Evolutionary conservation across 805 yeast genomes (phyloP), one percentile per base, ranked within the genome.

Genomic region (Candida incommunis): DNA sequence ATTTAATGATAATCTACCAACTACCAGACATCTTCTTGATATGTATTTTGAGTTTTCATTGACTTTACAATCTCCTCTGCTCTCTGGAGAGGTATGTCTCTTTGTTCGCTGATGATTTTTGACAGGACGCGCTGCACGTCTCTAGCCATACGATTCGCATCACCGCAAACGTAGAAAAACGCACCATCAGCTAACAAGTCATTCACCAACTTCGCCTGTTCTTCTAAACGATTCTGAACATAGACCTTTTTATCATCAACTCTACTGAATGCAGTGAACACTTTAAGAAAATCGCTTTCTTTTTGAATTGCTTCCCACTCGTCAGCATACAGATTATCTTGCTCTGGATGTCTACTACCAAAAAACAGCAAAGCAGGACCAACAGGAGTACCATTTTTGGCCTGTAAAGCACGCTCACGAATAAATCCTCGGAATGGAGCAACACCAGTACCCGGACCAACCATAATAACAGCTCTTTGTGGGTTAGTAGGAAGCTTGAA

Each of bases 391-490:
- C 63, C 76, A 52, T 70, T 69, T 47, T 68, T 69, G 11, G 65
- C 66, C 57, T 69, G 74, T 34, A 66, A 61, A n/a, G 79, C 82
- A 57, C 88, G 80, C 61, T 90, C 98, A 67, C 94, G 79, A 29
- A 90, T 65, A 54, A 90, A 90, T 2, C 95, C 98, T 68, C 98
- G 80, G 70, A 92, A 85, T 50, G 98, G 98, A 7, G 98, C 97
- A 43, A 90, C 90, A 63, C 98, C 98, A 2, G 98, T 92, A 52
- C 98, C 98, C 41, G 98, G 97, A 23, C 98, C 98, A 57, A 90
- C 74, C 82, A 88, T 76, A 55, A 90, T 86, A 21, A 90, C 72
- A 16, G 97, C 96, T 25, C 80, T 76, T 2, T 74, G 64, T 25
- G 94, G 81, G 59, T 85, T 84, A 4, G 87, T 71, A 20, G 98